These are phyloP conservation scores for Marasmius oreades DNA, from an alignment of 1,284 basidiomycete species.

Conservation along the genomic window DNA sequence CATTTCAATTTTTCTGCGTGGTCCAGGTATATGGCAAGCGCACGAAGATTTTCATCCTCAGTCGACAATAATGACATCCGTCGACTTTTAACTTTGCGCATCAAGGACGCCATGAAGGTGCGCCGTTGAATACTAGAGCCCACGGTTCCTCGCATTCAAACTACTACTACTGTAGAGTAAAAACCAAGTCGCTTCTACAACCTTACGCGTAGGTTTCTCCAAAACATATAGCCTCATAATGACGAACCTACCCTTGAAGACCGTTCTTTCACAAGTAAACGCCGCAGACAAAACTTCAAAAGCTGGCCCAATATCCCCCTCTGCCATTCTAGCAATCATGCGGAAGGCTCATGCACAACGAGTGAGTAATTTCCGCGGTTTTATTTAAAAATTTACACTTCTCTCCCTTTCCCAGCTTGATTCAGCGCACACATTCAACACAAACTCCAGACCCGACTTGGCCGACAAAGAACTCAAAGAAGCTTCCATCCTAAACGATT, in stretches of 20 bases:
- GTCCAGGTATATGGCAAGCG: not conserved
- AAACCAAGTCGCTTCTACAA: slow-evolving; percentile 51
- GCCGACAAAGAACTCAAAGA: slow-evolving; percentile 61
- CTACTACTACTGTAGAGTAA: slow-evolving; percentile 37
- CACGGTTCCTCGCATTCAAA: not conserved
- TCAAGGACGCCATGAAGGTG: slow-evolving; percentile 69
- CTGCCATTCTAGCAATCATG: slow-evolving; percentile 47
- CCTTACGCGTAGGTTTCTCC: slow-evolving; percentile 49
- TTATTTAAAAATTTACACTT: not conserved
- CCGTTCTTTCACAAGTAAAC: slow-evolving; percentile 66
- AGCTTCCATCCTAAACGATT: slow-evolving; percentile 47
- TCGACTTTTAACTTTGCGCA: slow-evolving; percentile 36
- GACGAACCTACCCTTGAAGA: slow-evolving; percentile 40
- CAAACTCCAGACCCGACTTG: slow-evolving; percentile 60
- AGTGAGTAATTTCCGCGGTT: slow-evolving; percentile 28
- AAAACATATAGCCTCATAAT: not conserved
- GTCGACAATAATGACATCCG: slow-evolving; percentile 38
- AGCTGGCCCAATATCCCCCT: slow-evolving; percentile 34
- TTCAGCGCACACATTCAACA: slow-evolving; percentile 50
- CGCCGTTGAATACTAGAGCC: not conserved
- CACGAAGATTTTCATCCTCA: slow-evolving; percentile 1
- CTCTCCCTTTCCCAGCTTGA: slow-evolving; percentile 41
- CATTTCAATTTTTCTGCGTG: not conserved
- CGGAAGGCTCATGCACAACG: slow-evolving; percentile 56
- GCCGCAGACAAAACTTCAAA: slow-evolving; percentile 56